Evolutionary conservation across 148 eudicot genomes (phyloP), one percentile per base, ranked within the genome.

Genomic region (Rhododendron vialii): DNA sequence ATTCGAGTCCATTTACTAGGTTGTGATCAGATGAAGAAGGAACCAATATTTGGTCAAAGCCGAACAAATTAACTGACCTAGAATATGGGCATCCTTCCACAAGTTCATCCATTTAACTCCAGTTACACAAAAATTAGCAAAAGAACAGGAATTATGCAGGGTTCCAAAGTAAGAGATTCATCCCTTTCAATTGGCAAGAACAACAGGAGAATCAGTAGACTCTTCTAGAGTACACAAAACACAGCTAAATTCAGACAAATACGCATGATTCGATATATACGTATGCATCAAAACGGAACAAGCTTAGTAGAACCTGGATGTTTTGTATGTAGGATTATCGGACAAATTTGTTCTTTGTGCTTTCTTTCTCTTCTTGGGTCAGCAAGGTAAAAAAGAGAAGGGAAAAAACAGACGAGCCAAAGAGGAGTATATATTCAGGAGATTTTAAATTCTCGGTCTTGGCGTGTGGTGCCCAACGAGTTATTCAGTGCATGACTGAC

Each of bases 11-110:
- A 87, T 45, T 61, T 20, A 33, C 86, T 36, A 41, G 84, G 48
- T 47, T 85, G 84, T 80, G 85, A 28, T 87, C 78, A 22, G 84
- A 57, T 61, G 71, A 81, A 59, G 78, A 48, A 74, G 85, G 65
- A 59, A 84, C 59, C 17, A 86, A 80, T 5, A 87, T 85, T 45
- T 51, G 82, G 48, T 83, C 88, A 63, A 83, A 85, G 1, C 86
- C 41, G 85, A 80, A 84, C 10, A 74, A 8, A 83, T 77, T 48
- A 5, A 48, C 59, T 12, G 90, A 79, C 51, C 78, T 53, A 30
- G 86, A n/a, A 82, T 57, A 20, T 20, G 0, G 69, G 76, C 80
- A 89, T 84, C 82, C 86, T 80, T 85, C 83, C 57, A 36, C 73
- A 80, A 84, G 85, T 47, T 85, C 26, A 71, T 78, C 88, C 85